Evolutionary conservation across 1,139 yeast species (phyloP), one percentile per base, ranked within the genome.

Genomic region (Nadsonia commutata): DNA sequence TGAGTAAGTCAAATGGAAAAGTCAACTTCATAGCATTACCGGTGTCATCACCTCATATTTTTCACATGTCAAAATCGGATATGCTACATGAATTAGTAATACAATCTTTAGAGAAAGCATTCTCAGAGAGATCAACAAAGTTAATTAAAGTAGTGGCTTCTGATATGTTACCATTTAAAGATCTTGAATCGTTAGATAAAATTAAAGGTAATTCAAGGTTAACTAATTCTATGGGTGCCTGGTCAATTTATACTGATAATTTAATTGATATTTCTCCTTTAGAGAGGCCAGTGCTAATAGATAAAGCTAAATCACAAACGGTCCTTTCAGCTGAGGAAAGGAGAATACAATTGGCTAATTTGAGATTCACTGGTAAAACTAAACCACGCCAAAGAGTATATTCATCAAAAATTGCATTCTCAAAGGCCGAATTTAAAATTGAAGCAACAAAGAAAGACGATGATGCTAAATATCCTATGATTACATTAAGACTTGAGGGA

Each of bases 1-100:
- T 47, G 7, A 69, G 74, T 3, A 64, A 76, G 8, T 51, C 70
- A 0, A 72, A 83, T 1, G 65, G 78, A 49, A 71, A 65, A 48
- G 80, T 90, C 0, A 73, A 70, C 48, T 81, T 78, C 52, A 55
- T 82, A 21, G 84, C 81, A 0, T 61, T 83, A 8, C 86, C 93
- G 0, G 51, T 70, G 46, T 76, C 79, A 40, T 77, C 90, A 1
- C 80, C 86, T 1, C 71, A 74, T 51, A 56, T 82, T 4, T 71
- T 81, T 16, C 88, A 80, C 56, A 64, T 81, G 1, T 65, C 73
- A 1, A 64, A 27, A 27, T 4, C 16, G 9, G 33, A 27, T 27
- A 27, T 27, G n/a, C n/a, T 27, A 4, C 9, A 16, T 27, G 5
- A 3, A 9, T 16, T 27, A 3, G 33, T 27, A 9, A 27, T 27